phyloP scores from a whole-genome alignment of 805 yeast species.

The Vanderwaltozyma verrucispora region DNA sequence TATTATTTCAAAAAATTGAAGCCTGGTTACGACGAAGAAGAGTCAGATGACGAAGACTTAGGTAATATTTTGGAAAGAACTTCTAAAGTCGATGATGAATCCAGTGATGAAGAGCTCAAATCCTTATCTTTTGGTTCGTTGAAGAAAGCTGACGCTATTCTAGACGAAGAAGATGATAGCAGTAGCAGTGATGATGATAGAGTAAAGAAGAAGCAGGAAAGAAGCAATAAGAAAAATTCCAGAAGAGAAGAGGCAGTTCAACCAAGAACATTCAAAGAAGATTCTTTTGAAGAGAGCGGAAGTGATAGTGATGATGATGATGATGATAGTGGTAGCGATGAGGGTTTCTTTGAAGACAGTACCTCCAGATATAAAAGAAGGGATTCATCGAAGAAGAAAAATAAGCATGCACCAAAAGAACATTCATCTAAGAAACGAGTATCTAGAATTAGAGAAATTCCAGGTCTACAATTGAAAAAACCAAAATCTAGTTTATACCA shows the following conservation, averaged over 20 bases:
- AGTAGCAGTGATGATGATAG: slow-evolving; percentile 8
- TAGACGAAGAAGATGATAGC: slow-evolving; percentile 29
- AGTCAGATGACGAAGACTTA: slow-evolving; percentile 23
- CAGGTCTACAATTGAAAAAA: slow-evolving; percentile 42
- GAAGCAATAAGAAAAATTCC: slow-evolving; percentile 2
- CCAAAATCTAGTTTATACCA: slow-evolving; percentile 38
- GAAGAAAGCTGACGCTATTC: slow-evolving; percentile 40
- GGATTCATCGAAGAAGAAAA: slow-evolving; percentile 37
- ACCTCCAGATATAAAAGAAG: too few species aligned
- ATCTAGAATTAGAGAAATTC: slow-evolving; percentile 59
- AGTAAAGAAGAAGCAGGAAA: slow-evolving; percentile 5
- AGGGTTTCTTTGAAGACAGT: neutral
- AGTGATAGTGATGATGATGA: slow-evolving; percentile 2
- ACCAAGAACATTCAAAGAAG: slow-evolving; percentile 17
- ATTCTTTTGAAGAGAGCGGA: slow-evolving; percentile 12
- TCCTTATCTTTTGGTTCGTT: slow-evolving; percentile 57
- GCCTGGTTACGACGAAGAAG: slow-evolving; percentile 22
- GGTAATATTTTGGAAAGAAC: slow-evolving; percentile 14
- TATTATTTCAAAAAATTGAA: slow-evolving; percentile 25
- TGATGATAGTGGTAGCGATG: slow-evolving; percentile 7
- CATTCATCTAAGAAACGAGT: slow-evolving; percentile 64
- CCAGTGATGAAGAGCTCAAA: slow-evolving; percentile 38
- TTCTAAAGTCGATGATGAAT: slow-evolving; percentile 30
- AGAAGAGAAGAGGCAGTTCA: slow-evolving; percentile 4
- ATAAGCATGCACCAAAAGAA: slow-evolving; percentile 85